A percentile compares a stretch with the other conserved stretches of the same genome.
Evolutionary conservation across 2,329 filamentous ascomycete species (phyloP).

Genomic region (Fonsecaea pedrosoi): DNA sequence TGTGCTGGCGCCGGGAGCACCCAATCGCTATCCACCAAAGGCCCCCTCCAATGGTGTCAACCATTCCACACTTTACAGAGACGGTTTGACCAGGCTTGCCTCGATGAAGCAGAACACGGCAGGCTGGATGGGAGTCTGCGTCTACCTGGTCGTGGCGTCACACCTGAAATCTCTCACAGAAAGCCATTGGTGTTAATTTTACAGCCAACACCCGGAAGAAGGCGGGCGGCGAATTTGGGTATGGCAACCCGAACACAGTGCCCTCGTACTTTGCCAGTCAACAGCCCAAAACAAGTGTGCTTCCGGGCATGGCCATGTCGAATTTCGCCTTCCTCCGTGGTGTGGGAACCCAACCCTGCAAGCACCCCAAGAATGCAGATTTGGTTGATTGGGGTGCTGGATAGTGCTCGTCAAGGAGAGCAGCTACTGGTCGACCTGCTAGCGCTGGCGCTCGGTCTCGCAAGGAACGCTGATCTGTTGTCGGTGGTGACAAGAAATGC

Average conservation of each 20-base stretch:
- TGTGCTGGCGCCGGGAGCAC: conserved; percentile 30
- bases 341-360: conserved; percentile 19
- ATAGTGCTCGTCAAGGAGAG: background rate
- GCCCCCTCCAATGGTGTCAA: conserved; percentile 14
- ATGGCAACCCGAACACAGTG: conserved; percentile 5
- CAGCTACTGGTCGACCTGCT: conserved; percentile 27
- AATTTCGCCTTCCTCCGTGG: conserved; percentile 16
- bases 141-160: background rate
- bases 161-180: conserved; percentile 20
- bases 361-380: conserved; percentile 14
- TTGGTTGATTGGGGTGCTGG: conserved; percentile 17
- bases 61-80: conserved; percentile 4
- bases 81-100: conserved; percentile 12
- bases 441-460: conserved; percentile 36
- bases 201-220: conserved; percentile 16
- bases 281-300: conserved; percentile 13
- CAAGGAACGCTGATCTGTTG: conserved; percentile 38
- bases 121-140: conserved; percentile 15
- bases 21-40: conserved; percentile 27
- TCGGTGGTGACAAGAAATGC: conserved; percentile 41
- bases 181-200: conserved; percentile 8
- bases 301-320: conserved; percentile 28
- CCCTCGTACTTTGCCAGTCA: conserved; percentile 13
- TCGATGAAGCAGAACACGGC: conserved; percentile 20
- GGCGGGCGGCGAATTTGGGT: conserved; percentile 22